Evolutionary conservation across 1,284 basidiomycete genomes (phyloP), one percentile per base, ranked within the genome.

Genomic region (Pholiota adiposa): DNA sequence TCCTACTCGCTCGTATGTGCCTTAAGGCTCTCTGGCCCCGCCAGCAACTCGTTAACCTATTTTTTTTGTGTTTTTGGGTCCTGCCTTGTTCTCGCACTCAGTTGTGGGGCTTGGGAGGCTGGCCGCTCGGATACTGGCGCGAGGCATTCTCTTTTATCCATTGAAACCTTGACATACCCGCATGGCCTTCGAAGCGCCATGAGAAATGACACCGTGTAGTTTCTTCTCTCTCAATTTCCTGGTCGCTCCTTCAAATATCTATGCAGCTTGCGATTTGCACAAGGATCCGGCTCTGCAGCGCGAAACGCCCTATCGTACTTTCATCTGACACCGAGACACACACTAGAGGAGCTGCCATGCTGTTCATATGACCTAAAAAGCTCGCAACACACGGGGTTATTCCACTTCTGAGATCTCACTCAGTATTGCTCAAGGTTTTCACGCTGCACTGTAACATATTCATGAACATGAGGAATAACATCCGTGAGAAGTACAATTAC

Each of bases 241-340:
- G 21, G 9, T 27, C 25, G 12, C 44, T 46, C 44, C 44, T 46
- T 46, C 23, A 5, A 43, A 43, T 4, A 23, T 12, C 41, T 43
- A n/a, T 23, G 46, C 48, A 38, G 33, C 11, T 48, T 52, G 40
- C 38, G 54, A 50, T 14, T 21, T 54, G 29, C 58, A 19, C 56
- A 36, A 50, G 43, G 33, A 36, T 58, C 61, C 61, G 63, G 61
- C 40, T 54, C 57, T 59, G 50, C 51, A 58, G 57, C 61, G 63
- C 60, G 58, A 59, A 63, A 59, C 60, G 60, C 43, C 59, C 63
- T 63, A 63, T 64, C 59, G 54, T 63, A 23, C 49, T 46, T 38
- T 59, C 59, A 64, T 66, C 63, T 62, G 65, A 61, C 51, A 55
- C 65, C 61, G 63, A 61, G 57, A 46, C 29, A 46, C 40, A 56